Evolutionary conservation across 2,329 filamentous ascomycete species (phyloP).

Genomic region (Rutstroemia sp.): DNA sequence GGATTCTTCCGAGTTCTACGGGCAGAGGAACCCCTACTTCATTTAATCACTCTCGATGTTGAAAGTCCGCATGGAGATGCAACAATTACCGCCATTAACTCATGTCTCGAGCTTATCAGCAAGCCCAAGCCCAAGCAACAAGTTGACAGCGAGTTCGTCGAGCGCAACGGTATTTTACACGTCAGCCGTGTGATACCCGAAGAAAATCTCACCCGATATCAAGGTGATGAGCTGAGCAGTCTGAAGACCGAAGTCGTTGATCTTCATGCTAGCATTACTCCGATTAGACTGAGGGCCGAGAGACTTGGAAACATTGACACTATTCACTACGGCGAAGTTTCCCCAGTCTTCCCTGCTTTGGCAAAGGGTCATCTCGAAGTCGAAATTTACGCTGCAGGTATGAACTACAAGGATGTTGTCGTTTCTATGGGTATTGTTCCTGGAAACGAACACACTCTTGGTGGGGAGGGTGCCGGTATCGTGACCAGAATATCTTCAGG

Average conservation of each 20-base stretch:
- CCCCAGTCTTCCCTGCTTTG: background rate
- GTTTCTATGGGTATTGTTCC: constrained; percentile 20
- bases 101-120: background rate
- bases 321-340: constrained; percentile 9
- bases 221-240: background rate
- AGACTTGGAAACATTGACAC: constrained; percentile 9
- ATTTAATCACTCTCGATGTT: constrained; percentile 15
- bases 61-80: background rate
- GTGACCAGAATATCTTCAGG: constrained; percentile 19
- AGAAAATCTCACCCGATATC: constrained; percentile 1
- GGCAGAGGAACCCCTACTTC: constrained; percentile 11
- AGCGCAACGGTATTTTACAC: constrained; percentile 24
- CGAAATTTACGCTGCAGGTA: constrained; percentile 19
- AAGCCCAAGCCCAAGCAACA: background rate
- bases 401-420: constrained; percentile 17
- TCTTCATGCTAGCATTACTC: constrained; percentile 1
- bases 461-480: constrained; percentile 25
- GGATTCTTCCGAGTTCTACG: constrained; percentile 29
- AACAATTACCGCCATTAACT: background rate
- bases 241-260: background rate
- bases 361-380: constrained; percentile 10
- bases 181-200: constrained; percentile 26
- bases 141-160: constrained; percentile 26
- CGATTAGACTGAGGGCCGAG: constrained; percentile 6
- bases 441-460: constrained; percentile 10